These are phyloP conservation scores for Magnusiomyces sp. DNA, from an alignment of 1,139 yeast species.

Conservation along the genomic window DNA sequence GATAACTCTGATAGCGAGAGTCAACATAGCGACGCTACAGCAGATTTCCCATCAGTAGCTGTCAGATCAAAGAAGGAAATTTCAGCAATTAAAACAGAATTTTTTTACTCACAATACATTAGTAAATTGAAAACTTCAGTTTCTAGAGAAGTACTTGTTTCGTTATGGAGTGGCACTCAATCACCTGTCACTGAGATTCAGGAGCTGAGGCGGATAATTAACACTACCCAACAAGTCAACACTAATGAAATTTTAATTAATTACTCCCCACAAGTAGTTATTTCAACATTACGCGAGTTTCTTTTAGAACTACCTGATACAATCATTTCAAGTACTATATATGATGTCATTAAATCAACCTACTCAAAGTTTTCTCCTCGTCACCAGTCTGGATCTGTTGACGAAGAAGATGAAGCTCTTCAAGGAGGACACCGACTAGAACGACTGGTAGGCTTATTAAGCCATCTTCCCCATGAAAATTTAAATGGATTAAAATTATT, in stretches of 20 bases:
- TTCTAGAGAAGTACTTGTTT: slow-evolving; percentile 5
- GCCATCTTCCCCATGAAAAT: slow-evolving; percentile 14
- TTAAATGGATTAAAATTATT: slow-evolving; percentile 14
- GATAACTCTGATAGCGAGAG: neutral
- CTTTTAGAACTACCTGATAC: slow-evolving; percentile 79
- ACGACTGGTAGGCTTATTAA: too few species aligned
- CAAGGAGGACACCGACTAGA: too few species aligned
- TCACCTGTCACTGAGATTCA: slow-evolving; percentile 59
- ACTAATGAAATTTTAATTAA: slow-evolving; percentile 20
- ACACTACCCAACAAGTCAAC: slow-evolving; percentile 38
- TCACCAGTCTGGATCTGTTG: neutral
- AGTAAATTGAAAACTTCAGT: slow-evolving; percentile 1
- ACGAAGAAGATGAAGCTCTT: slow-evolving; percentile 8
- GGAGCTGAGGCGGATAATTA: slow-evolving; percentile 50
- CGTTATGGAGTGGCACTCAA: slow-evolving; percentile 33
- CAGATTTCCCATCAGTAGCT: neutral
- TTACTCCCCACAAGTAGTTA: slow-evolving; percentile 47
- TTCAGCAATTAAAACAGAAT: neutral
- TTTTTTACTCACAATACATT: neutral
- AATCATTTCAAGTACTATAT: slow-evolving; percentile 55
- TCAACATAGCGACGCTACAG: neutral
- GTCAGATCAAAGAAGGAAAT: neutral
- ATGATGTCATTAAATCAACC: slow-evolving; percentile 57
- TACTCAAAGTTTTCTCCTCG: slow-evolving; percentile 47
- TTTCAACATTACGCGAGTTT: slow-evolving; percentile 62